A percentile compares a stretch with the other conserved stretches of the same genome.
Evolutionary conservation across 177 flowering plant genomes (phyloP).

Genomic region (Vitis hybrid): DNA sequence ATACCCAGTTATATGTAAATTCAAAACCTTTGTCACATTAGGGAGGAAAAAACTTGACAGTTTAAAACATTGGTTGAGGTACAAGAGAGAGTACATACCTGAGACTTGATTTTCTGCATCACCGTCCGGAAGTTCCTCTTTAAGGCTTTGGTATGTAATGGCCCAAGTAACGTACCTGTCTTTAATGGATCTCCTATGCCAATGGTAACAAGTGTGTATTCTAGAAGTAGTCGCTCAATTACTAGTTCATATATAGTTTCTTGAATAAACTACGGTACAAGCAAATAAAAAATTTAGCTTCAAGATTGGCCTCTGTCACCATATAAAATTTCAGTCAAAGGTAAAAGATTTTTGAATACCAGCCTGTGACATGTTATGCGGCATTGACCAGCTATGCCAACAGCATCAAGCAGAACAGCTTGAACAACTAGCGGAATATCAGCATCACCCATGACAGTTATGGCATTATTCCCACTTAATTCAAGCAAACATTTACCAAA

Average conservation of each 20-base stretch:
- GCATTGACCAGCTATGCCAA: slow-evolving; percentile 98
- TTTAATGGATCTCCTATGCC: slow-evolving; percentile 86
- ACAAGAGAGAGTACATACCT: slow-evolving; percentile 47
- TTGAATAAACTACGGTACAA: slow-evolving; percentile 66
- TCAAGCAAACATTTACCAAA: slow-evolving; percentile 96
- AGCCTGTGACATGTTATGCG: slow-evolving; percentile 97
- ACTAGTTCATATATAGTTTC: slow-evolving; percentile 76
- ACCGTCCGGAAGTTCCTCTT: slow-evolving; percentile 79
- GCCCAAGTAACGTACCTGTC: slow-evolving; percentile 88
- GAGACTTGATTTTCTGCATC: slow-evolving; percentile 75
- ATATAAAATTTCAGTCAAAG: no score
- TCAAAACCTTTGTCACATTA: background rate
- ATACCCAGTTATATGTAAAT: background rate
- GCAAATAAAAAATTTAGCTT: slow-evolving; percentile 5
- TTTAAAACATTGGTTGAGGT: no score
- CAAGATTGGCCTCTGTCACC: no score
- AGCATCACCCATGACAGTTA: slow-evolving; percentile 94
- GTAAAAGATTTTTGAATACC: slow-evolving; percentile 36
- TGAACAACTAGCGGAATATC: slow-evolving; percentile 86
- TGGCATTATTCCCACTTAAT: slow-evolving; percentile 92
- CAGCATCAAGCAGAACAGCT: slow-evolving; percentile 93
- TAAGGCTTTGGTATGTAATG: slow-evolving; percentile 73
- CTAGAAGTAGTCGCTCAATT: slow-evolving; percentile 66
- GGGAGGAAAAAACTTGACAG: background rate
- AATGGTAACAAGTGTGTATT: slow-evolving; percentile 72